Evolutionary conservation across 331 rosid genomes (phyloP).

Genomic region (Acacia pycnantha): DNA sequence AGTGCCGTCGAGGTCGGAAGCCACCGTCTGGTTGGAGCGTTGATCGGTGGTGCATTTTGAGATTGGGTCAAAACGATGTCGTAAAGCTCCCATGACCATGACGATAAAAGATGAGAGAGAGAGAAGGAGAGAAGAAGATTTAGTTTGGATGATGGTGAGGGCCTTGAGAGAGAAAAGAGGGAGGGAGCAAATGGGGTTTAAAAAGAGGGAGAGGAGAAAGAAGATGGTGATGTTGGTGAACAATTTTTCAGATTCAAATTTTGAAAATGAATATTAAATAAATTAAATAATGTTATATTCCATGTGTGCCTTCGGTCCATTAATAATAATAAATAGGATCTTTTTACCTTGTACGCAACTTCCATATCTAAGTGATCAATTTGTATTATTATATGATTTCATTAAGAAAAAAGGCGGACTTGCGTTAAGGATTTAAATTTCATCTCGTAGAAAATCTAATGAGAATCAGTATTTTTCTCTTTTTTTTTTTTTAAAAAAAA

Average conservation of each 20-base stretch:
- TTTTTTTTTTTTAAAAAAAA: no score
- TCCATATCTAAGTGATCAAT: neutral
- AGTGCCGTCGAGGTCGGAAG: slow-evolving; percentile 86
- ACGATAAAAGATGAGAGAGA: neutral
- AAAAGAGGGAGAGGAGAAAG: slow-evolving; percentile 8
- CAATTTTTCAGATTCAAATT: slow-evolving; percentile 1
- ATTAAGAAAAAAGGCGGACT: neutral
- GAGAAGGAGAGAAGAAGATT: neutral
- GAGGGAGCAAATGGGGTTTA: slow-evolving; percentile 40
- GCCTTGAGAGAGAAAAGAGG: slow-evolving; percentile 21
- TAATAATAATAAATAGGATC: neutral
- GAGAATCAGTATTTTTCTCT: no score
- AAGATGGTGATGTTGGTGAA: slow-evolving; percentile 32
- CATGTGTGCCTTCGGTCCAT: neutral
- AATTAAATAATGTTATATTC: neutral
- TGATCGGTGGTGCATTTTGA: slow-evolving; percentile 59
- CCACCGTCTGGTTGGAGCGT: slow-evolving; percentile 76
- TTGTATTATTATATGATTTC: neutral
- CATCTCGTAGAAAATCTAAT: no score
- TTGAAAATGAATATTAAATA: neutral
- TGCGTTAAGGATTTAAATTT: no score
- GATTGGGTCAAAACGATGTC: slow-evolving; percentile 52
- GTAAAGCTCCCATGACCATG: slow-evolving; percentile 58
- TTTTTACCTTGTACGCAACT: neutral
- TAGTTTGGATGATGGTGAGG: neutral